phyloP scores from a whole-genome alignment of 2,329 filamentous ascomycete species.

The Fusarium sp. region DNA sequence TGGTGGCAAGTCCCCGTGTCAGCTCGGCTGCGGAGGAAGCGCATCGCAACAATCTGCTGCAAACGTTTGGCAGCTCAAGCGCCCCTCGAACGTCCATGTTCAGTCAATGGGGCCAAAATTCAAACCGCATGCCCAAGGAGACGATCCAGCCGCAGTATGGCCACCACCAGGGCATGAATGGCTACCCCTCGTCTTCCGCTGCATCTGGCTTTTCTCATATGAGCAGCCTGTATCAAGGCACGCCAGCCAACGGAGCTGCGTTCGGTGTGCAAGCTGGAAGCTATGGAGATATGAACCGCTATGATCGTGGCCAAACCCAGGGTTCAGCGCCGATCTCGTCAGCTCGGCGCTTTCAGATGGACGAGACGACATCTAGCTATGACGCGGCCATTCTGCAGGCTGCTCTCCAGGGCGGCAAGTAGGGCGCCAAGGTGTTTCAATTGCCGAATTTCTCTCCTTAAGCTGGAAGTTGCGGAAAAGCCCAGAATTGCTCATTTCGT shows the following conservation, averaged over 20 bases:
- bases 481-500: conserved; percentile 2
- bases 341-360: conserved; percentile 45
- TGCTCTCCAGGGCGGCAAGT: conserved; percentile 46
- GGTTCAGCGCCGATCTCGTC: conserved; percentile 30
- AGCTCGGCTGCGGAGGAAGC: conserved; percentile 42
- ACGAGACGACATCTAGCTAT: conserved; percentile 49
- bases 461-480: not conserved
- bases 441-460: not conserved
- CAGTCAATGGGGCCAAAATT: conserved; percentile 45
- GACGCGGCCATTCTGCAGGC: conserved; percentile 50
- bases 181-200: conserved; percentile 43
- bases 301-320: conserved; percentile 28
- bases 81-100: conserved; percentile 46
- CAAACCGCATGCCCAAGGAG: conserved; percentile 30
- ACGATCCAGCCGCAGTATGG: conserved; percentile 34
- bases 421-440: conserved; percentile 4
- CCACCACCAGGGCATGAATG: conserved; percentile 20
- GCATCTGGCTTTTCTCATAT: conserved; percentile 56
- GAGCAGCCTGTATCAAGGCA: conserved; percentile 62
- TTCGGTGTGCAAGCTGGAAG: conserved; percentile 28
- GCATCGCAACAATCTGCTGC: conserved; percentile 49
- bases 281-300: conserved; percentile 24
- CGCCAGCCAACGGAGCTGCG: conserved; percentile 48
- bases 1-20: conserved; percentile 32
- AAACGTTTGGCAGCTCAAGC: conserved; percentile 46